A percentile compares a stretch with the other conserved stretches of the same genome.
These are phyloP conservation scores for Ceratobasidium sp. DNA, from an alignment of 1,284 basidiomycete genomes.

Conservation along the genomic window DNA sequence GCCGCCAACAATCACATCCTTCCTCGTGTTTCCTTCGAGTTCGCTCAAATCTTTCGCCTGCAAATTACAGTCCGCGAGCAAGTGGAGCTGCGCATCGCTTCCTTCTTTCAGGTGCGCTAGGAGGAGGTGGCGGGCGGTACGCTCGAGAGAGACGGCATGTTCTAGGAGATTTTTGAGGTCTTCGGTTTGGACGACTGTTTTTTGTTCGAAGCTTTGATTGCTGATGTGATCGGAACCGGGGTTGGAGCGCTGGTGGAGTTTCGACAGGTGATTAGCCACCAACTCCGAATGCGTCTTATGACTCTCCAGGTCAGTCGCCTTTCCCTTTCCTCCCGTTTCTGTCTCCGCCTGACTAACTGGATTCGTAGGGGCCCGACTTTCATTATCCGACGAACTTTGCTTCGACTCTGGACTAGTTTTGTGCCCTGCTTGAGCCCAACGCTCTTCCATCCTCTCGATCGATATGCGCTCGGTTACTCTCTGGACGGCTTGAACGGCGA, in stretches of 20 bases:
- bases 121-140: conserved; percentile 44
- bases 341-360: neutral
- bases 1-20: neutral
- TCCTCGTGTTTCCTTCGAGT: conserved; percentile 27
- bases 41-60: conserved; percentile 48
- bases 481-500: conserved; percentile 58
- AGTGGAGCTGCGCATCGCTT: conserved; percentile 46
- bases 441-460: conserved; percentile 37
- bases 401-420: conserved; percentile 25
- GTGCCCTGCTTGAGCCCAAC: conserved; percentile 4
- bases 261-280: neutral
- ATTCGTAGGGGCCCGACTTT: too few relatives aligned
- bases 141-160: conserved; percentile 45
- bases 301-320: conserved; percentile 26
- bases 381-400: conserved; percentile 31
- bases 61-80: conserved; percentile 50
- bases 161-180: conserved; percentile 42
- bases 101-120: conserved; percentile 45
- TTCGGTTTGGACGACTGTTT: conserved; percentile 30
- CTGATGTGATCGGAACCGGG: too few relatives aligned
- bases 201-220: neutral
- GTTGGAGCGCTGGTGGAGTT: neutral
- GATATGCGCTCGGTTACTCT: conserved; percentile 50
- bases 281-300: conserved; percentile 37
- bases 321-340: conserved; percentile 6